A percentile compares a stretch with the other conserved stretches of the same genome.
Conservation (phyloP, 345 rosid genomes). For the Populus davidiana region DNA sequence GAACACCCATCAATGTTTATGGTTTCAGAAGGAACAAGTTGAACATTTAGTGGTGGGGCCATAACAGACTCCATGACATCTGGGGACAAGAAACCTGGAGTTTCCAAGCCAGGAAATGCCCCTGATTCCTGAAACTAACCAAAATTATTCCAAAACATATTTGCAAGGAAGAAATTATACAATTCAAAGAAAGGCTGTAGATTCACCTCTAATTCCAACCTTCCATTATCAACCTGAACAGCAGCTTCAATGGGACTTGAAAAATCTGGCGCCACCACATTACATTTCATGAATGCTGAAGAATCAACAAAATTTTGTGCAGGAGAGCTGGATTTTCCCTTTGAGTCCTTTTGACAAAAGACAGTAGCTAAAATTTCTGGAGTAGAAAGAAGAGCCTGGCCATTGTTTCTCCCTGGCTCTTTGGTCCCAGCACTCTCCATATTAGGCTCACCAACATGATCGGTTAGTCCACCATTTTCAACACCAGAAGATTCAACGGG, state of each 20-base stretch:
- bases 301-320: conserved; percentile 11
- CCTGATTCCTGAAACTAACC: conserved; percentile 38
- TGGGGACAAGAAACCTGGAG: conserved; percentile 30
- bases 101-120: conserved; percentile 34
- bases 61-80: conserved; percentile 27
- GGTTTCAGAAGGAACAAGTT: conserved; percentile 28
- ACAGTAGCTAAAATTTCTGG: conserved; percentile 19
- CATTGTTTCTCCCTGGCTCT: background rate
- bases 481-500: background rate
- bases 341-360: background rate
- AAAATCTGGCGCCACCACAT: conserved; percentile 10
- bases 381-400: background rate
- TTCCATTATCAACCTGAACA: conserved; percentile 18
- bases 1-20: conserved; percentile 27
- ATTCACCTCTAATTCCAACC: conserved; percentile 35
- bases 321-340: background rate
- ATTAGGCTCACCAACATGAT: conserved; percentile 2
- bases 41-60: conserved; percentile 17
- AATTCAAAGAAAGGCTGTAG: background rate
- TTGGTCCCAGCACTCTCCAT: background rate
- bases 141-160: conserved; percentile 10
- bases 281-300: conserved; percentile 3
- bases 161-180: conserved; percentile 8
- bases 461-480: background rate
- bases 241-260: conserved; percentile 8